Percentiles rank a stretch among this genome's conserved stretches.
Evolutionary conservation across 306 rosid species (phyloP).

Genomic region (Quercus wislizeni): DNA sequence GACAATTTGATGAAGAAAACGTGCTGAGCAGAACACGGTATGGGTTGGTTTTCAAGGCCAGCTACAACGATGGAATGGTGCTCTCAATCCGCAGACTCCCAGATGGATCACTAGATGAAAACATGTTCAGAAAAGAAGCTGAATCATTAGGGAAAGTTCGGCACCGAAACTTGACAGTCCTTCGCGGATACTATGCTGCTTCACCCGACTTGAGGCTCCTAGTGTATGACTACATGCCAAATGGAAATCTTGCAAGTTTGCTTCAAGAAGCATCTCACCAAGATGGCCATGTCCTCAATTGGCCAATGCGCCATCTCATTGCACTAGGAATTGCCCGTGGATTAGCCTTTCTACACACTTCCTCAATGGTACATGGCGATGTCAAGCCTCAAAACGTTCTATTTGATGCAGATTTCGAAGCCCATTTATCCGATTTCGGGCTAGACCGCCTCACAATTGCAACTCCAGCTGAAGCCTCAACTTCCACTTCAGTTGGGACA

Average conservation of each 20-base stretch:
- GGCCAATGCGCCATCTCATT: slow-evolving; percentile 99
- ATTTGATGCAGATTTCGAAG: slow-evolving; percentile 94
- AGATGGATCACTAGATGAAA: slow-evolving; percentile 66
- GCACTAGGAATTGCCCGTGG: slow-evolving; percentile 95
- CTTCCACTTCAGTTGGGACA: slow-evolving; percentile 69
- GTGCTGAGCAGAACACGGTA: slow-evolving; percentile 79
- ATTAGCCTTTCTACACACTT: slow-evolving; percentile 76
- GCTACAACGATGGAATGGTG: slow-evolving; percentile 90
- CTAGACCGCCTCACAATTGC: slow-evolving; percentile 53
- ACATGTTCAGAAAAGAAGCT: slow-evolving; percentile 82
- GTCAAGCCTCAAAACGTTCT: slow-evolving; percentile 83
- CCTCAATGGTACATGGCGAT: slow-evolving; percentile 71
- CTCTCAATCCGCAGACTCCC: slow-evolving; percentile 84
- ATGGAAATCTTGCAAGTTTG: slow-evolving; percentile 94
- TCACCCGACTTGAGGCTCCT: slow-evolving; percentile 75
- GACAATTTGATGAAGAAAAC: slow-evolving; percentile 95
- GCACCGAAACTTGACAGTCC: slow-evolving; percentile 86
- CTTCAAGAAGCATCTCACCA: slow-evolving; percentile 99
- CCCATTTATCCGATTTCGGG: slow-evolving; percentile 91
- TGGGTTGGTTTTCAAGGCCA: slow-evolving; percentile 86
- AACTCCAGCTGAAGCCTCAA: slow-evolving; percentile 61
- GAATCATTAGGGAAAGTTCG: slow-evolving; percentile 70
- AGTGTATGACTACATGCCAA: slow-evolving; percentile 93
- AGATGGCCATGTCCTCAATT: slow-evolving; percentile 92
- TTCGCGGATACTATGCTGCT: slow-evolving; percentile 87